A percentile compares a stretch with the other conserved stretches of the same genome.
phyloP scores from a whole-genome alignment of 345 rosid species.

The Capsella bursapastoris region DNA sequence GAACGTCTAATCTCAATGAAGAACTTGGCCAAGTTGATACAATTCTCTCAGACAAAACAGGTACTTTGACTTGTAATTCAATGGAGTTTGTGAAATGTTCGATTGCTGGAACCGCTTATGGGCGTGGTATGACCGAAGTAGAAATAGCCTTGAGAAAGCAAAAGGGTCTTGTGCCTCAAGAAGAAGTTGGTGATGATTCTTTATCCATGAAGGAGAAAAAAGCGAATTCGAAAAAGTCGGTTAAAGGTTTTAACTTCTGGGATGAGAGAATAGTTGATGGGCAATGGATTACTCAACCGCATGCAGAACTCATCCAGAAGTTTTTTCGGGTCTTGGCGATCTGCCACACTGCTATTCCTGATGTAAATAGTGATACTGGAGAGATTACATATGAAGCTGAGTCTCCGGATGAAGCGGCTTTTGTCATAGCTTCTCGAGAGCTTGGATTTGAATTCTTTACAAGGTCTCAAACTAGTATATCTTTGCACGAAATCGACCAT shows the following conservation, averaged over 20 bases:
- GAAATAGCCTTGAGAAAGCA: conserved; percentile 61
- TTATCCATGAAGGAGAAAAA: conserved; percentile 18
- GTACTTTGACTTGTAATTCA: conserved; percentile 91
- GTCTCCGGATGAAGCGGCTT: conserved; percentile 88
- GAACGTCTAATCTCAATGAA: conserved; percentile 92
- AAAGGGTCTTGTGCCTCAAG: conserved; percentile 33
- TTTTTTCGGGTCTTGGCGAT: conserved; percentile 73
- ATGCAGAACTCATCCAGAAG: conserved; percentile 50
- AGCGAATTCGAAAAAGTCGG: conserved; percentile 35
- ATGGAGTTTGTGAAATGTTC: conserved; percentile 98
- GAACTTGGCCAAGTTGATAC: conserved; percentile 91
- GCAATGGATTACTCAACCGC: conserved; percentile 63
- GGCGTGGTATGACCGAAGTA: conserved; percentile 80
- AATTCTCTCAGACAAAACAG: conserved; percentile 90
- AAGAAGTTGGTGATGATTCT: conserved; percentile 47
- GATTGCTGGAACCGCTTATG: conserved; percentile 73
- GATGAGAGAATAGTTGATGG: conserved; percentile 82
- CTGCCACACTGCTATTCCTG: conserved; percentile 89
- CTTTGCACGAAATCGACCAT: conserved; percentile 64
- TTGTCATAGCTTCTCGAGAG: conserved; percentile 84
- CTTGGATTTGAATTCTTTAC: conserved; percentile 73
- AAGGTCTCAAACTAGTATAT: conserved; percentile 64
- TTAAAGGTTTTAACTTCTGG: conserved; percentile 84
- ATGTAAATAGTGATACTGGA: conserved; percentile 42
- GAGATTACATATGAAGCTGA: conserved; percentile 81